Percentiles rank a stretch among this genome's conserved stretches.
phyloP scores from a whole-genome alignment of 345 rosid species.

The Camelina hispida region DNA sequence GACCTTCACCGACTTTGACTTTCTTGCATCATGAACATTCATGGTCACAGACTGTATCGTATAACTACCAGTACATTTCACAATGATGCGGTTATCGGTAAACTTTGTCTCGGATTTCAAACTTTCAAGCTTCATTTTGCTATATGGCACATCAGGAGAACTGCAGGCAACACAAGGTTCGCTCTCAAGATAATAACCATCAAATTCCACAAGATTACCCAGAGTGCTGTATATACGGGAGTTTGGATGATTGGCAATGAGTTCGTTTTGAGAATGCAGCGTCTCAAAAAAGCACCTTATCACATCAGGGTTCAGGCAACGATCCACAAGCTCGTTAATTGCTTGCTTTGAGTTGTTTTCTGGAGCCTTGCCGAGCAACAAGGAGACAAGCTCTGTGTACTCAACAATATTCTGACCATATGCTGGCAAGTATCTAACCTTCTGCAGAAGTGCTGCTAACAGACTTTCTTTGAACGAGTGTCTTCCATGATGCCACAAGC shows the following conservation, averaged over 20 bases:
- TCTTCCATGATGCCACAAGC: conserved; percentile 96
- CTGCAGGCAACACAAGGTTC: conserved; percentile 99
- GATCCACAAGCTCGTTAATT: conserved; percentile 70
- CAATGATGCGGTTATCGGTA: conserved; percentile 95
- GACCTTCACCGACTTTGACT: conserved; percentile 96
- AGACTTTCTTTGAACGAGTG: conserved; percentile 77
- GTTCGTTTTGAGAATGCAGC: conserved; percentile 93
- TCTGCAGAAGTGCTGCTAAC: conserved; percentile 70
- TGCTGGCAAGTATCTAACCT: conserved; percentile 72
- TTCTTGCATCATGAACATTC: conserved; percentile 99
- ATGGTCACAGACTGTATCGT: conserved; percentile 94
- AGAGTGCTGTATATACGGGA: conserved; percentile 93
- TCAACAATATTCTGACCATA: conserved; percentile 97
- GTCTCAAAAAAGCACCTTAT: conserved; percentile 85
- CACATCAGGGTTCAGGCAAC: conserved; percentile 78
- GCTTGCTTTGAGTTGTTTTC: conserved; percentile 78
- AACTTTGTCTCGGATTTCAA: conserved; percentile 98
- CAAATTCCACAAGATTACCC: conserved; percentile 94
- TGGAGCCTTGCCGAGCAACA: conserved; percentile 80
- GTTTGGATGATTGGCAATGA: conserved; percentile 98
- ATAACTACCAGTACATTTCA: conserved; percentile 98
- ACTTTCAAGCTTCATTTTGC: conserved; percentile 98
- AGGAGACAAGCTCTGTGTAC: conserved; percentile 85
- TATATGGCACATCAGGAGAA: conserved; percentile 97
- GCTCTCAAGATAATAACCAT: conserved; percentile 98